phyloP scores from a whole-genome alignment of 257 asterid genomes.

The Nicotiana benthamiana region DNA sequence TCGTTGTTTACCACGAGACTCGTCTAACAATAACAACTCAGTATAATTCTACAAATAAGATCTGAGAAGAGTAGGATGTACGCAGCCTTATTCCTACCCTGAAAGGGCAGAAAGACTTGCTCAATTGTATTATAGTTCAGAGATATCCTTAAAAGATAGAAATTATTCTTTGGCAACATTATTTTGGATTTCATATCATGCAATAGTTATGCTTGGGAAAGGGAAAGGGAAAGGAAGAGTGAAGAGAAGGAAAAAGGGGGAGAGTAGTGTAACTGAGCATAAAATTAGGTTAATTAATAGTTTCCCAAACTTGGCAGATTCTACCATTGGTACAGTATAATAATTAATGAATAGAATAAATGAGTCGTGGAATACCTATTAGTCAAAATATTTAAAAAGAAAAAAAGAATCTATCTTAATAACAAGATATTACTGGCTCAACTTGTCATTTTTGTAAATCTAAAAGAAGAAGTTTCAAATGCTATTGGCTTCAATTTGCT shows the following conservation, averaged over 20 bases:
- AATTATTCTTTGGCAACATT: too few relatives aligned
- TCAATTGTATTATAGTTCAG: background rate
- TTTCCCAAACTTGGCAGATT: background rate
- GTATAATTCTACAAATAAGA: too few relatives aligned
- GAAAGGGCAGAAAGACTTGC: too few relatives aligned
- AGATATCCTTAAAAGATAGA: background rate
- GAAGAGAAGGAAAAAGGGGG: too few relatives aligned
- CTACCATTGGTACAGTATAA: background rate
- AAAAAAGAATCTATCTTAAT: background rate
- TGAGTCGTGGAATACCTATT: background rate
- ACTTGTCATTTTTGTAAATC: background rate
- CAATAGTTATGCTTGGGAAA: too few relatives aligned
- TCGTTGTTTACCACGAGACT: background rate
- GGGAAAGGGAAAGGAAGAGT: too few relatives aligned
- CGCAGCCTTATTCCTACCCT: too few relatives aligned
- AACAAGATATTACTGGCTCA: background rate
- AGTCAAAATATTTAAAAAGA: constrained; percentile 17
- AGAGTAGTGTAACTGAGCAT: too few relatives aligned
- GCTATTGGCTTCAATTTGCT: background rate
- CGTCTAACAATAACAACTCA: too few relatives aligned
- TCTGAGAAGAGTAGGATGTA: too few relatives aligned
- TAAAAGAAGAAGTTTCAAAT: background rate
- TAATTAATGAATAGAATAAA: background rate
- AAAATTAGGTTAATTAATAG: too few relatives aligned
- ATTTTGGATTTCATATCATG: too few relatives aligned